Evolutionary conservation across 2,329 filamentous ascomycete genomes (phyloP), one percentile per base, ranked within the genome.

Genomic region (Colletotrichum sansevieriae): DNA sequence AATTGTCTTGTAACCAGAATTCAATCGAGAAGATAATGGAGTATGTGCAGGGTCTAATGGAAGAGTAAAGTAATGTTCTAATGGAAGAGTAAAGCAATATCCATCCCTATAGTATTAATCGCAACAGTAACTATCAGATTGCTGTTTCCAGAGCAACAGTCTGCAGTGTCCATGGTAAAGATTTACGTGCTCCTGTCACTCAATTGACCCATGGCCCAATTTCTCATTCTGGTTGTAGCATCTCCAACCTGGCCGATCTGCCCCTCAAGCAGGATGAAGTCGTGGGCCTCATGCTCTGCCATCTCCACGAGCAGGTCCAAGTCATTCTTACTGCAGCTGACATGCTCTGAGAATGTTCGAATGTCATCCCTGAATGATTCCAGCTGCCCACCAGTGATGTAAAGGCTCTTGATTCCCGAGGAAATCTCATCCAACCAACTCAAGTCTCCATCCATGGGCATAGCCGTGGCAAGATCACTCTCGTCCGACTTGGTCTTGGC

Each of bases 281-380:
- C 78, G 29, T 80, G 78, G 0, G 76, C 77, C 43, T 79, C 77
- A 0, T 70, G 71, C 13, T 75, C 75, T 3, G 65, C 35, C 43
- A 76, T 65, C 22, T 79, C 75, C 3, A 79, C 35, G n/a, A 65
- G 71, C 2, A 80, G 72, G 3, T 75, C 70, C 9, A 76, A n/a
- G 73, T 74, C 46, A 61, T 57, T 33, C 62, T 62, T 33, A 52
- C 68, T 15, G n/a, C 66, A 69, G 6, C 66, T 61, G 49, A 80
- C 57, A 2, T 68, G 69, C 35, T 76, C 72, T 2, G 73, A 73
- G 15, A 78, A 70, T 9, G 59, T 56, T 5, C 75, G 68, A 8
- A 73, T 74, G 3, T 80, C 75, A 15, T 79, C 78, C 12, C 72
- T 63, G 22, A 80, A 64, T 0, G 78, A 60, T 60, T 80, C 78